A percentile compares a stretch with the other conserved stretches of the same genome.
Evolutionary conservation across 176 grass and related monocot genomes (phyloP).

Genomic region (Pharus latifolius): DNA sequence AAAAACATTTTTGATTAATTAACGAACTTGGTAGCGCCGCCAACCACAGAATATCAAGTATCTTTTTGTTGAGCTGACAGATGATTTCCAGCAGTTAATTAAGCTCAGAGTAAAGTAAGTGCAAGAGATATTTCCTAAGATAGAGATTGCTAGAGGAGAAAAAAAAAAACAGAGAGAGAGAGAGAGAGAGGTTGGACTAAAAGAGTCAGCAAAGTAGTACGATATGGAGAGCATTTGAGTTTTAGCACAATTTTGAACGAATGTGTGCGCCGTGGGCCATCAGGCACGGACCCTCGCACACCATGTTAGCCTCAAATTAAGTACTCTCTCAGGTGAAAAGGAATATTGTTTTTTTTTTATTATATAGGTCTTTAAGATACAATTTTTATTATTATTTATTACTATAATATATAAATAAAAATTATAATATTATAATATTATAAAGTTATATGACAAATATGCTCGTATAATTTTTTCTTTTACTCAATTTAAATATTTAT

Average conservation of each 20-base stretch:
- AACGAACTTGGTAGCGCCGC: not conserved
- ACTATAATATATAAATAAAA: too few species aligned
- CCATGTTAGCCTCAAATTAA: not conserved
- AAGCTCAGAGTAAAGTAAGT: not conserved
- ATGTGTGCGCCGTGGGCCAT: not conserved
- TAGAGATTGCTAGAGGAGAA: not conserved
- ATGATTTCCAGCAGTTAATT: not conserved
- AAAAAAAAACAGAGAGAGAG: not conserved
- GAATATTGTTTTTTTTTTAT: too few species aligned
- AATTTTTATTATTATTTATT: too few species aligned
- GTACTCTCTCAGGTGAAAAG: too few species aligned
- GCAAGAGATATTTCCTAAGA: constrained; percentile 20
- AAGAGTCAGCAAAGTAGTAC: not conserved
- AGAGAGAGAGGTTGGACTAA: not conserved
- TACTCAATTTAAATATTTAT: too few species aligned
- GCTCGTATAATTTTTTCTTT: too few species aligned
- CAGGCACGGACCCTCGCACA: constrained; percentile 1
- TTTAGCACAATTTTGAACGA: not conserved
- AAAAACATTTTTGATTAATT: not conserved
- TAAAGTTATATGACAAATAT: too few species aligned
- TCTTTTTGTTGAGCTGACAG: not conserved
- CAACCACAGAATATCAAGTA: not conserved
- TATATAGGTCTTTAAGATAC: too few species aligned
- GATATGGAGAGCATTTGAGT: not conserved
- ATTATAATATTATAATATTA: too few species aligned